phyloP scores from a whole-genome alignment of 148 eudicot genomes.

The Linanthus parryae region DNA sequence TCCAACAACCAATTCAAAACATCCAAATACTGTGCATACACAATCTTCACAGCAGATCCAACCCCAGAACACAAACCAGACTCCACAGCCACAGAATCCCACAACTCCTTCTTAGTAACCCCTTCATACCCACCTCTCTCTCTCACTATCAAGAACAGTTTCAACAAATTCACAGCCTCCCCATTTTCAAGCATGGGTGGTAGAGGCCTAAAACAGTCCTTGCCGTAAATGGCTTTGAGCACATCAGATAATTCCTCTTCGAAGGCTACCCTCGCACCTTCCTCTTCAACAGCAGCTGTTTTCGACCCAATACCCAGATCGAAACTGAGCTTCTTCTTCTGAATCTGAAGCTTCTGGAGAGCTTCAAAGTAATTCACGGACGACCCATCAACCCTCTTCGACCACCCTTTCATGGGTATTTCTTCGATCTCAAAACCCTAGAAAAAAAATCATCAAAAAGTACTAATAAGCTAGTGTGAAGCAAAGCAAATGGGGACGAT shows the following conservation, averaged over 20 bases:
- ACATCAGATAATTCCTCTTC: conserved; percentile 21
- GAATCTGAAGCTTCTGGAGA: conserved; percentile 12
- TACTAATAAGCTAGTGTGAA: conserved; percentile 6
- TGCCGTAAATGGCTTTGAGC: conserved; percentile 22
- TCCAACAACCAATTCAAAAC: conserved; percentile 25
- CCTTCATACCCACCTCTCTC: conserved; percentile 50
- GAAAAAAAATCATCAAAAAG: conserved; percentile 8
- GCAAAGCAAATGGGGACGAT: conserved; percentile 3
- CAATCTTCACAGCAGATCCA: conserved; percentile 48
- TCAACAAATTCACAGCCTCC: conserved; percentile 47
- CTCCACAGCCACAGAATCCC: conserved; percentile 51
- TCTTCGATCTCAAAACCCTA: conserved; percentile 49
- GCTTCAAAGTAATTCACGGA: conserved; percentile 19
- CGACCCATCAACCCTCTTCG: conserved; percentile 28
- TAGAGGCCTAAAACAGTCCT: conserved; percentile 34
- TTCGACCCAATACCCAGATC: conserved; percentile 6
- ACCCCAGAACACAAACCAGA: conserved; percentile 38
- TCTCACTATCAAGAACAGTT: conserved; percentile 47
- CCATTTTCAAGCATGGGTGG: conserved; percentile 65
- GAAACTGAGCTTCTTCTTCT: not conserved
- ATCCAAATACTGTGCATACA: conserved; percentile 51
- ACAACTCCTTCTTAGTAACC: conserved; percentile 34
- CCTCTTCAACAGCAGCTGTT: conserved; percentile 11
- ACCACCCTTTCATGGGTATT: conserved; percentile 57
- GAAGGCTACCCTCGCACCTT: conserved; percentile 25